A percentile compares a stretch with the other conserved stretches of the same genome.
phyloP scores from a whole-genome alignment of 2,329 filamentous ascomycete genomes.

The Calonectria pseudoturangicola region DNA sequence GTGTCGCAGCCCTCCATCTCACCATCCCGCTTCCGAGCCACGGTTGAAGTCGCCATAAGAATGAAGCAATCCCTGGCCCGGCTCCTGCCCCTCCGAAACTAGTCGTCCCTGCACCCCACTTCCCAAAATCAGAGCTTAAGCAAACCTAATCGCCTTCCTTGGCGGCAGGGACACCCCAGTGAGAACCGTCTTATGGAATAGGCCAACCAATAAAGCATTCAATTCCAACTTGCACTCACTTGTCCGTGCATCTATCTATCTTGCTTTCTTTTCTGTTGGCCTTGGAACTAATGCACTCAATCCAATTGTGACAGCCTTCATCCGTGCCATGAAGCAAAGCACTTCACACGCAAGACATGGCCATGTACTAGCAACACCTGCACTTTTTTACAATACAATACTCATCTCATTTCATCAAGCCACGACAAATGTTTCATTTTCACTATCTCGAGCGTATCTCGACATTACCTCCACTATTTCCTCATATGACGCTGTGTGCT shows the following conservation, averaged over 20 bases:
- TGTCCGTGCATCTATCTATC: background rate
- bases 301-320: background rate
- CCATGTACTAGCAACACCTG: background rate
- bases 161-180: slow-evolving; percentile 9
- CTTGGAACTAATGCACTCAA: background rate
- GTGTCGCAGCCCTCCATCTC: background rate
- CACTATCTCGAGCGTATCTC: slow-evolving; percentile 40
- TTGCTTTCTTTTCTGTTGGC: background rate
- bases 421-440: slow-evolving; percentile 41
- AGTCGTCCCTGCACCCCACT: slow-evolving; percentile 6
- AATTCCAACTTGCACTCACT: no score
- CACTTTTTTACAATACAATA: slow-evolving; percentile 33
- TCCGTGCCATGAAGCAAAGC: background rate
- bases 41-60: background rate
- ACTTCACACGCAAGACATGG: background rate
- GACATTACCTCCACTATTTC: slow-evolving; percentile 36
- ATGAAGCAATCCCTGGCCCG: slow-evolving; percentile 2
- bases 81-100: slow-evolving; percentile 24
- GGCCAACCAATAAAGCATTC: no score
- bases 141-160: slow-evolving; percentile 20
- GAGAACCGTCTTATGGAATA: background rate
- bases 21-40: background rate
- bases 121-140: slow-evolving; percentile 19
- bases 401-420: background rate
- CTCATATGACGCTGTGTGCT: slow-evolving; percentile 11